Base-by-base conservation (phyloP, 164 flowering plant genomes). In the Buxus sempervirens region DNA sequence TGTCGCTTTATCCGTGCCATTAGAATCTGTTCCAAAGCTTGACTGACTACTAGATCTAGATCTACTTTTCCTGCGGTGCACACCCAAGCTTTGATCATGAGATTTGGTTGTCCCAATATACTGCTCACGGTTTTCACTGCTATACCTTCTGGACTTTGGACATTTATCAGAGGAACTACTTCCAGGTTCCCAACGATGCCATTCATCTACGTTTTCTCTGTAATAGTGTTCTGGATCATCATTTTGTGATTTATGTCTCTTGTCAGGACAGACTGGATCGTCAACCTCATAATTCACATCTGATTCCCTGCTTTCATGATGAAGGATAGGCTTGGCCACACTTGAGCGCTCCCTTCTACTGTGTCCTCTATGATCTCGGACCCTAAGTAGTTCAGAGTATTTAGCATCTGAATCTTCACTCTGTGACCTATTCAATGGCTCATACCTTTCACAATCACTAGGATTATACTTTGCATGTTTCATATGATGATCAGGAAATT, bases 311-410 rank as follows among this genome's bases (percentile, higher is more conserved):
- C 21, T 12, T 28, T 66, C 54, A 25, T 45, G n/a, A 62, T 25
- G 23, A 25, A 5, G 15, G 21, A 45, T 61, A 36, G 51, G 56
- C 32, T 65, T 28, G 68, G n/a, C n/a, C 49, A 22, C 53, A 23
- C 57, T 66, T 19, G 64, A 63, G 63, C 8, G 18, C 32, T 68
- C 62, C 57, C 73, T 69, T 65, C 71, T 65, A 27, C 60, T 67
- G 14, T 80, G 72, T 18, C 59, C 62, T 54, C 70, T 65, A 27
- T 16, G 42, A 20, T 58, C 62, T 59, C 4, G 27, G 26, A 38
- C 45, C 63, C 65, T 69, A 65, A 22, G 58, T 42, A 15, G 23
- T 5, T 65, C 64, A 7, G 49, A 54, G 64, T 51, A 65, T 32
- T 23, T 72, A 28, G 51, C 42, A 27, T 51, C 25, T 49, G 68